Percentiles rank a stretch among this genome's conserved stretches.
Conservation (phyloP, 495 filamentous ascomycete species). For the Penicillium pancosmium region DNA sequence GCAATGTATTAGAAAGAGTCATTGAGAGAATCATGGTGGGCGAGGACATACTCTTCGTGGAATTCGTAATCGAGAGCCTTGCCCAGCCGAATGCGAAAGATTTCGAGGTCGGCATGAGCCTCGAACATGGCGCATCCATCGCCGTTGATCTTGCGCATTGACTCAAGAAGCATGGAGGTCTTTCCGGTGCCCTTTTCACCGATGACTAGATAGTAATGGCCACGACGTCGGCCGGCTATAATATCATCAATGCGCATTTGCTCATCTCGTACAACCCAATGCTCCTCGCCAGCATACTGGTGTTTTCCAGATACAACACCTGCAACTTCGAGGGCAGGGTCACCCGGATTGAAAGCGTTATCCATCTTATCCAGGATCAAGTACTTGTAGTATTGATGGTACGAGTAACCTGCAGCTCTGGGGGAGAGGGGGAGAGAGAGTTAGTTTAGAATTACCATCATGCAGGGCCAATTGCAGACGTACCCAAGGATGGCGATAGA, state of each 20-base stretch:
- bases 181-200: conserved; percentile 98
- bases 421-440: conserved; percentile 10
- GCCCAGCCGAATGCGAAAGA: conserved; percentile 88
- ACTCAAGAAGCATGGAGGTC: conserved; percentile 90
- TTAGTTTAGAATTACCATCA: not conserved
- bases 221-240: conserved; percentile 64
- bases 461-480: conserved; percentile 31
- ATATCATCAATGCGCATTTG: conserved; percentile 79
- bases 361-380: conserved; percentile 87
- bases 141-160: conserved; percentile 88
- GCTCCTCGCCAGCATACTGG: conserved; percentile 58
- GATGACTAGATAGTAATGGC: conserved; percentile 91
- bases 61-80: conserved; percentile 96
- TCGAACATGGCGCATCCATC: conserved; percentile 91
- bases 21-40: not conserved
- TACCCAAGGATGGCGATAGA: conserved; percentile 80
- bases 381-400: conserved; percentile 87
- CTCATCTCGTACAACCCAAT: conserved; percentile 83
- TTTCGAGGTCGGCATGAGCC: conserved; percentile 91
- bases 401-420: conserved; percentile 77
- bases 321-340: conserved; percentile 87
- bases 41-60: conserved; percentile 55
- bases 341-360: conserved; percentile 89
- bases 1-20: conserved; percentile 27
- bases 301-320: conserved; percentile 63